Base-by-base conservation (phyloP, 495 filamentous ascomycete genomes). In the Entonaema liquescens region DNA sequence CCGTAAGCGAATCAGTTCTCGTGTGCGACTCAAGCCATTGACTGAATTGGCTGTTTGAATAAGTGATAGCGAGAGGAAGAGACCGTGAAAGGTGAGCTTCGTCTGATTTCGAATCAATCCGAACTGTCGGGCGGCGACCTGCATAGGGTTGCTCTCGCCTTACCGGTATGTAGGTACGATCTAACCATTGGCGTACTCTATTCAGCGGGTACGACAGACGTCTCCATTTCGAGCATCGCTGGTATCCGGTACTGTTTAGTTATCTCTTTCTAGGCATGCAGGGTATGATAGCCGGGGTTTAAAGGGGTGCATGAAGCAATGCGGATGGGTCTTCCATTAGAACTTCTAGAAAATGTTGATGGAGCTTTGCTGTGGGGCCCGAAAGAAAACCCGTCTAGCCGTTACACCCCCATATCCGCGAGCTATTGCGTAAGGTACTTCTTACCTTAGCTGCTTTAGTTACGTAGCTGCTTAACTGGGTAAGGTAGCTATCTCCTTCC, bases 311-410 rank as follows among this genome's bases (percentile, higher is more conserved):
- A 74, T 74, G 59, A 63, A 67, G 36, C 50, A 61, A 17, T 25
- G 63, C 28, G 60, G 49, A 54, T 61, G 60, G 38, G 23, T 53
- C 59, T 70, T 73, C 70, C 42, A 73, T 69, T 40, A 38, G 67
- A 44, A 57, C 66, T 73, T 74, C 71, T 74, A 74, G 67, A 71
- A 74, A 11, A 62, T 59, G 52, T 50, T 33, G 35, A 65, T 71
- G 70, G 65, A 62, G 52, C 19, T 31, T 5, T 42, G 1, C 11
- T 59, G 31, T 62, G 68, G 68, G 38, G 21, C 53, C 40, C n/a
- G 25, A 19, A 23, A 36, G 40, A 33, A 11, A 29, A 33, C 29
- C 31, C 31, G 31, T 38, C 42, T 47, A 47, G 42, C 42, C 42
- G 42, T 47, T 19, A 47, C 8, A 47, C 2, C n/a, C n/a, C 42